Conservation (phyloP, 257 asterid genomes). For the Nicotiana undulata region DNA sequence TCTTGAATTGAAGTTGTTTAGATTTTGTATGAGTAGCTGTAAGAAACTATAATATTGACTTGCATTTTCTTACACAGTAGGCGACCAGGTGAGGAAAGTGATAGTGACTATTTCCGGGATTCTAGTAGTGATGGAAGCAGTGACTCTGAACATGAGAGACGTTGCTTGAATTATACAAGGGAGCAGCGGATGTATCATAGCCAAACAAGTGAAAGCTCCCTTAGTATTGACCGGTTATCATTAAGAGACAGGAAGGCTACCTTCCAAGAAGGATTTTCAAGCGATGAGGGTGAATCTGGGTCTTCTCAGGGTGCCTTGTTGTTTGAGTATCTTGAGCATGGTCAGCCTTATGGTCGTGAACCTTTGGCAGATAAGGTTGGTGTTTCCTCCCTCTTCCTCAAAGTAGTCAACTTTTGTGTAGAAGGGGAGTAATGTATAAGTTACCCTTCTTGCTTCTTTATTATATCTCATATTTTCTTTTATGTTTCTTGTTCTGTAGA, state of each 20-base stretch:
- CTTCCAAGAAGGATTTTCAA: constrained; percentile 73
- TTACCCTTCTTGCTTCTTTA: background rate
- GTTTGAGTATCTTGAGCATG: constrained; percentile 72
- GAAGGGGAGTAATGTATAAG: background rate
- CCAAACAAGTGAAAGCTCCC: constrained; percentile 23
- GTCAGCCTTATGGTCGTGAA: constrained; percentile 69
- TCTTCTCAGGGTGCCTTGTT: constrained; percentile 59
- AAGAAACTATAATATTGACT: background rate
- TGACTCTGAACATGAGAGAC: constrained; percentile 72
- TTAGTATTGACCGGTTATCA: constrained; percentile 26
- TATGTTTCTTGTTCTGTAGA: constrained; percentile 33
- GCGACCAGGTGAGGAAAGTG: constrained; percentile 84
- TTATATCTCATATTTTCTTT: background rate
- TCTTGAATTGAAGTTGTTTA: background rate
- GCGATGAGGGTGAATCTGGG: constrained; percentile 86
- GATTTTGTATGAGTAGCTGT: background rate
- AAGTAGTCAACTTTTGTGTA: background rate
- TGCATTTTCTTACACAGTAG: constrained; percentile 26
- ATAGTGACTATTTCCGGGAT: constrained; percentile 67
- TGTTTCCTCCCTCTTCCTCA: background rate
- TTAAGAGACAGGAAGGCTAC: constrained; percentile 37
- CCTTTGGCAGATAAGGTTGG: constrained; percentile 62
- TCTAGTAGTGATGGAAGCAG: constrained; percentile 93
- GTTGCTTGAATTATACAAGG: constrained; percentile 31
- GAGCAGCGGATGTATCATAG: constrained; percentile 26